phyloP scores from a whole-genome alignment of 179 eudicot genomes.

The Spergularia azorica region DNA sequence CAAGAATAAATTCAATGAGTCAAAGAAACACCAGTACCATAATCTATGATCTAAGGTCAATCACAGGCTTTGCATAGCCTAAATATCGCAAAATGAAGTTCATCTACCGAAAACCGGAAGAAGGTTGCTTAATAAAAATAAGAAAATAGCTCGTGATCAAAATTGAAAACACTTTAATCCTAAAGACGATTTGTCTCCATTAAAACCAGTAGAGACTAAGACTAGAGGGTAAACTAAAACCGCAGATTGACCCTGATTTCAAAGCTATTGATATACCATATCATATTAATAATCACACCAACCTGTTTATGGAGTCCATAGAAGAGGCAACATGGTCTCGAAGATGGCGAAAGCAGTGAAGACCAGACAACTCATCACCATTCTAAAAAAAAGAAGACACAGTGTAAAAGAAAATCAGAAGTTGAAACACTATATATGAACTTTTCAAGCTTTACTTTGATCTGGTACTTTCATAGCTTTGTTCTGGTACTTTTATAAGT shows the following conservation, averaged over 20 bases:
- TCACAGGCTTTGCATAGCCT: constrained; percentile 1
- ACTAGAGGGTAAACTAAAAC: no score
- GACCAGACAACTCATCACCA: constrained; percentile 87
- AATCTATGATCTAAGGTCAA: constrained; percentile 7
- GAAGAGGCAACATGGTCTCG: constrained; percentile 79
- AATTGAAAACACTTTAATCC: not conserved
- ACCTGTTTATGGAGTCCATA: constrained; percentile 86
- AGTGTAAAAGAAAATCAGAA: constrained; percentile 10
- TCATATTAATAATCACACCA: constrained; percentile 22
- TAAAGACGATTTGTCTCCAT: not conserved
- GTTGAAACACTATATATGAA: not conserved
- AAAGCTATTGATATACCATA: not conserved
- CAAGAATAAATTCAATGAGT: constrained; percentile 80
- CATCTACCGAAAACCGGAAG: not conserved
- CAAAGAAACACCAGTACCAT: constrained; percentile 27
- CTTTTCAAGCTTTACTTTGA: not conserved
- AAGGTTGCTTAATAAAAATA: not conserved
- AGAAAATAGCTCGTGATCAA: constrained; percentile 5
- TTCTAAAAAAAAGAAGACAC: constrained; percentile 45
- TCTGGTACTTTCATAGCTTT: not conserved
- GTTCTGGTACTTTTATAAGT: not conserved
- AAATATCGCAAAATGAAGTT: not conserved
- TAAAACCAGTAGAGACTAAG: constrained; percentile 8
- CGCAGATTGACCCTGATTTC: not conserved
- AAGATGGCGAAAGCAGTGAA: constrained; percentile 97